Evolutionary conservation across 495 filamentous ascomycete genomes (phyloP).

Genomic region (Neurospora sp.): DNA sequence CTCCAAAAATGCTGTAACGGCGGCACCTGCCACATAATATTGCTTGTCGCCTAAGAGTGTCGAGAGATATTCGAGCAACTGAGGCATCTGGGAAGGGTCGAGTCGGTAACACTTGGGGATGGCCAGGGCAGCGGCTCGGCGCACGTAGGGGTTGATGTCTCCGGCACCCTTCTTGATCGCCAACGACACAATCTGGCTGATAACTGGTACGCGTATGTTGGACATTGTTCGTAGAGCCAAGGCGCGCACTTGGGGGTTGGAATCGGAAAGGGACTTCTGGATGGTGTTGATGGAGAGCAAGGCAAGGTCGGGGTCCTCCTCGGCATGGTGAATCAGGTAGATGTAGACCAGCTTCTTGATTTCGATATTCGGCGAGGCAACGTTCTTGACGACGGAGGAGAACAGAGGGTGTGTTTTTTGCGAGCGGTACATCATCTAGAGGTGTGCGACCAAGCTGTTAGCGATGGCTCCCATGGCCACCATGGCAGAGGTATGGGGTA

Average conservation of each 20-base stretch:
- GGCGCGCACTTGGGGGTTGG: constrained; percentile 79
- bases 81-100: constrained; percentile 75
- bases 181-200: constrained; percentile 94
- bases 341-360: constrained; percentile 98
- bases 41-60: constrained; percentile 78
- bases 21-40: constrained; percentile 89
- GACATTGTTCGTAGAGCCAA: constrained; percentile 93
- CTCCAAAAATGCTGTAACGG: constrained; percentile 79
- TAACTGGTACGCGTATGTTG: constrained; percentile 92
- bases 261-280: constrained; percentile 89
- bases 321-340: constrained; percentile 91
- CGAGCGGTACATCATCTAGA: constrained; percentile 84
- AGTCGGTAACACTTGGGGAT: constrained; percentile 96
- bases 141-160: constrained; percentile 90
- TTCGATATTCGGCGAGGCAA: constrained; percentile 80
- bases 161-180: constrained; percentile 85
- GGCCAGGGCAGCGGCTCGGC: constrained; percentile 86
- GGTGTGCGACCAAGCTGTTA: constrained; percentile 1
- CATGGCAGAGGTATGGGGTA: not conserved
- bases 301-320: constrained; percentile 88
- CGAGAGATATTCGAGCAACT: constrained; percentile 69
- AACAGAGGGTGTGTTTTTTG: constrained; percentile 81
- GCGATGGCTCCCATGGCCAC: constrained; percentile 11
- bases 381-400: constrained; percentile 91
- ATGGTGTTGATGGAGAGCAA: constrained; percentile 96